These are phyloP conservation scores for Dictyostelium citrinum DNA, from an alignment of 78 protist species.

Conservation along the genomic window DNA sequence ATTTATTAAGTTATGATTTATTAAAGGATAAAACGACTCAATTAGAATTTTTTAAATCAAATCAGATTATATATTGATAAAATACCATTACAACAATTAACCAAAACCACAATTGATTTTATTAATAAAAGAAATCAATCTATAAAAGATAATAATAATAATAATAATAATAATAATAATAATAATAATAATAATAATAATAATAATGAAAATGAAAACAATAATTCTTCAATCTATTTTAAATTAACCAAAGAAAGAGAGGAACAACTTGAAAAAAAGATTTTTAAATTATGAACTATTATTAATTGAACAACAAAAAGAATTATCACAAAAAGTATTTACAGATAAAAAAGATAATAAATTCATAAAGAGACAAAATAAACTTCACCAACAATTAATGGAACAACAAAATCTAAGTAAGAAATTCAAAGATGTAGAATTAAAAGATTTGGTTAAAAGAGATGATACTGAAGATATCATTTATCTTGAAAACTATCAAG, in stretches of 20 bases:
- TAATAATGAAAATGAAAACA: too few species aligned
- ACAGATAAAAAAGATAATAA: background rate
- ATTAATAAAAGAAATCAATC: background rate
- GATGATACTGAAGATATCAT: slow-evolving; percentile 27
- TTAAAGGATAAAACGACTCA: background rate
- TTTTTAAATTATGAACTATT: background rate
- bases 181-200: background rate
- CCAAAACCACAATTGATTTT: background rate
- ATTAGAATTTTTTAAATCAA: background rate
- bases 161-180: background rate
- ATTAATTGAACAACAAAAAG: background rate
- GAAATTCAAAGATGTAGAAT: background rate
- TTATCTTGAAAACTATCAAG: background rate
- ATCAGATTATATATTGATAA: background rate
- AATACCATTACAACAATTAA: background rate
- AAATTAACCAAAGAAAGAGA: background rate
- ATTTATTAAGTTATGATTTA: background rate
- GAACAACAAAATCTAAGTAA: background rate
- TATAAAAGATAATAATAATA: background rate
- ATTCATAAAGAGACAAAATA: background rate
- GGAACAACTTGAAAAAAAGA: background rate
- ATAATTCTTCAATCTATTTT: background rate
- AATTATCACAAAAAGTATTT: background rate
- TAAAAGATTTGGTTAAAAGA: background rate
- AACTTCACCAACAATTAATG: background rate